Conservation (phyloP, 306 rosid genomes). For the Rosa persica region DNA sequence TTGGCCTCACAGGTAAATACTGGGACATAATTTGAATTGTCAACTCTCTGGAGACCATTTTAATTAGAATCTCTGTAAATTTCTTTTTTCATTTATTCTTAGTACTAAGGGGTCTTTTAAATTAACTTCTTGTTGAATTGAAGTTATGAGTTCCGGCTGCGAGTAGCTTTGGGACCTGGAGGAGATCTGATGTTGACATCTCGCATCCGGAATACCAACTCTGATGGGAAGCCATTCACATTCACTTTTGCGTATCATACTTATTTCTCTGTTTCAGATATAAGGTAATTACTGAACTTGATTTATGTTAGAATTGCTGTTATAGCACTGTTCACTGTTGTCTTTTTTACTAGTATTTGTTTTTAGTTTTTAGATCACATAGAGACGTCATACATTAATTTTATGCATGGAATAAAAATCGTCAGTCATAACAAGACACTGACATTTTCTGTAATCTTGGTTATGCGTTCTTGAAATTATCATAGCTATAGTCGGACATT, state of each 20-base stretch:
- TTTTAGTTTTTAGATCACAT: background rate
- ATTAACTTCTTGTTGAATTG: constrained; percentile 15
- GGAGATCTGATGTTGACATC: constrained; percentile 91
- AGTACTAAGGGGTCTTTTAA: constrained; percentile 2
- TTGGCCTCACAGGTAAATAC: constrained; percentile 79
- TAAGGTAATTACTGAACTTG: constrained; percentile 51
- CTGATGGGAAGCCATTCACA: constrained; percentile 86
- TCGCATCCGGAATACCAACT: constrained; percentile 81
- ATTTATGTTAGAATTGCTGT: constrained; percentile 8
- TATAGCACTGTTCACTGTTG: background rate
- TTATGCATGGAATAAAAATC: background rate
- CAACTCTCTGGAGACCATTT: background rate
- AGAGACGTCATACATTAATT: background rate
- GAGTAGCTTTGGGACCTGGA: constrained; percentile 87
- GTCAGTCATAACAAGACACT: background rate
- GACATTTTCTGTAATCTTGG: background rate
- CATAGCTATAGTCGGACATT: background rate
- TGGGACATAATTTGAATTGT: constrained; percentile 1
- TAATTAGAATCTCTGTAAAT: background rate
- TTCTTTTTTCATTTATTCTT: background rate
- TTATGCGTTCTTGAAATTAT: background rate
- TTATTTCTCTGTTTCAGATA: constrained; percentile 88
- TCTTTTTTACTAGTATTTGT: background rate
- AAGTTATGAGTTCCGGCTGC: constrained; percentile 86
- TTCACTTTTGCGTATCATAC: constrained; percentile 97